Conservation (phyloP, 371 early-diverging fungal species). For the Vairimorpha apis region DNA sequence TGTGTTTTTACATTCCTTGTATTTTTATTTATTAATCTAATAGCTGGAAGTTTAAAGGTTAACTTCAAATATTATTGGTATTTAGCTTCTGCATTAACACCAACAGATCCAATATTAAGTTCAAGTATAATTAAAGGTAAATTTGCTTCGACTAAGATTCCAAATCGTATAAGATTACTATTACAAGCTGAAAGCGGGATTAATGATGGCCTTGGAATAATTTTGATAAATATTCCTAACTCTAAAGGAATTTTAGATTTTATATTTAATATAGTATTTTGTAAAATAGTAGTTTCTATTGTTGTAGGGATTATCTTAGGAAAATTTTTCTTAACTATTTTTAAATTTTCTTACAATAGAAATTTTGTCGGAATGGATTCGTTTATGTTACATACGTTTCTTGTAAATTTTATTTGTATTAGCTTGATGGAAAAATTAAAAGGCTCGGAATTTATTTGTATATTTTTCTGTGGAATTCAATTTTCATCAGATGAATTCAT, state of each 20-base stretch:
- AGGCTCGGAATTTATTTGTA: constrained; percentile 78
- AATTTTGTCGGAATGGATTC: constrained; percentile 77
- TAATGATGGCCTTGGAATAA: constrained; percentile 71
- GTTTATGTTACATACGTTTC: constrained; percentile 73
- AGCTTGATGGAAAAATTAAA: constrained; percentile 71
- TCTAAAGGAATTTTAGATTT: constrained; percentile 51
- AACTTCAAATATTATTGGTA: too few relatives aligned
- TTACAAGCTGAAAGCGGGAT: constrained; percentile 70
- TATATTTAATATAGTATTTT: constrained; percentile 41
- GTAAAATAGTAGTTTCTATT: constrained; percentile 67
- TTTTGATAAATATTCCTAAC: constrained; percentile 68
- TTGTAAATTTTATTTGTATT: constrained; percentile 72
- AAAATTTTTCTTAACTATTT: constrained; percentile 65
- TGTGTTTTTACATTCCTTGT: constrained; percentile 28
- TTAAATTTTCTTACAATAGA: constrained; percentile 69
- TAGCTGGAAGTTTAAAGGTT: too few relatives aligned
- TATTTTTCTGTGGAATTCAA: constrained; percentile 77
- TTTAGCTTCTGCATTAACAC: constrained; percentile 77
- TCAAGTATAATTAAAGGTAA: constrained; percentile 81
- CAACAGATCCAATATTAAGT: constrained; percentile 88
- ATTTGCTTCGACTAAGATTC: constrained; percentile 80
- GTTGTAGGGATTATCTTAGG: constrained; percentile 74
- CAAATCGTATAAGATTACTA: constrained; percentile 70
- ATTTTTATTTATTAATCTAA: background rate
- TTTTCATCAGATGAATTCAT: constrained; percentile 78